Conservation (phyloP, 139 green algal genomes). For the Gonium pectorale region DNA sequence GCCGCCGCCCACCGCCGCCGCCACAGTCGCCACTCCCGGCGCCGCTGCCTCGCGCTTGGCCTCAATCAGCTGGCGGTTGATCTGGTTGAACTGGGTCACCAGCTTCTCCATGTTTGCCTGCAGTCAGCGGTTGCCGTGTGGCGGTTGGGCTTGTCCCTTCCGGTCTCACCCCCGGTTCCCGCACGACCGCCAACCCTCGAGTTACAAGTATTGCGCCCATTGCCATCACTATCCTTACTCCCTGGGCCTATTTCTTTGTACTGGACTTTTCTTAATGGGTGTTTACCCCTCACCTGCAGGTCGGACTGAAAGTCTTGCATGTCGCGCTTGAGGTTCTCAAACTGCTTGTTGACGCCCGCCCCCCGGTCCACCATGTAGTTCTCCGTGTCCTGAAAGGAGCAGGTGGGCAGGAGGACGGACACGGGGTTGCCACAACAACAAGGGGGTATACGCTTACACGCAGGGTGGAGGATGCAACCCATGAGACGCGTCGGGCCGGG, state of each 20-base stretch:
- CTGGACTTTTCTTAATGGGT: too few relatives aligned
- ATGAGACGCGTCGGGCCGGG: too few relatives aligned
- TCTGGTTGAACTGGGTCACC: constrained; percentile 29
- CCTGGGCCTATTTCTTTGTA: too few relatives aligned
- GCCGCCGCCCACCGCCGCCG: background rate
- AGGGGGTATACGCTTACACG: too few relatives aligned
- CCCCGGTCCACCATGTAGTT: constrained; percentile 43
- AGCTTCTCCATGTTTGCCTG: constrained; percentile 48
- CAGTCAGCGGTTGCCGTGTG: too few relatives aligned
- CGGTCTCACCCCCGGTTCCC: too few relatives aligned
- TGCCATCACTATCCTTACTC: too few relatives aligned
- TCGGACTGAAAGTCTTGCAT: constrained; percentile 31
- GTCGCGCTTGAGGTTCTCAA: constrained; percentile 28
- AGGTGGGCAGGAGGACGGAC: background rate
- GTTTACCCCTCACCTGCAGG: constrained; percentile 34
- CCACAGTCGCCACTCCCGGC: background rate
- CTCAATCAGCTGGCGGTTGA: constrained; percentile 29
- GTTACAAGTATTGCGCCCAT: too few relatives aligned
- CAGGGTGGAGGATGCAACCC: too few relatives aligned
- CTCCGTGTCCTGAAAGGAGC: constrained; percentile 24
- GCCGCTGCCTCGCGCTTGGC: background rate
- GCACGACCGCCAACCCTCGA: too few relatives aligned
- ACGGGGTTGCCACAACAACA: too few relatives aligned
- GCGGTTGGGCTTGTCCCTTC: too few relatives aligned
- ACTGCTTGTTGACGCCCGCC: constrained; percentile 1